phyloP scores from a whole-genome alignment of 2,329 filamentous ascomycete genomes.

The Ophiobolus disseminans region DNA sequence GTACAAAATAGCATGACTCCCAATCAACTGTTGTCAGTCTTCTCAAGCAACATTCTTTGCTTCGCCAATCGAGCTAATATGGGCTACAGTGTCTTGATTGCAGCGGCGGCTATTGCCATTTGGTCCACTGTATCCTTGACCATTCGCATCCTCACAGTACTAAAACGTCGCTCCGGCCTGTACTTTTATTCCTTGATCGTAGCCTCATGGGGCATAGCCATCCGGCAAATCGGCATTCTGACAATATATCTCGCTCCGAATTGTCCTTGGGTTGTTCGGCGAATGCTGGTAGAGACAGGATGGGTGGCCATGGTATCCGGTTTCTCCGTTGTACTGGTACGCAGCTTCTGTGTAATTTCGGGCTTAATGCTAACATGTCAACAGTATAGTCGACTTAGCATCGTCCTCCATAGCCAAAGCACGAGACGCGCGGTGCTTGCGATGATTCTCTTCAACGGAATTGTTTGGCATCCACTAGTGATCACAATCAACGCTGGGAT shows the following conservation, averaged over 20 bases:
- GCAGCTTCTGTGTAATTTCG: background rate
- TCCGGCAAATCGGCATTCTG: conserved; percentile 49
- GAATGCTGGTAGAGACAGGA: conserved; percentile 52
- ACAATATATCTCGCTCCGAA: conserved; percentile 48
- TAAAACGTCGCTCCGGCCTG: conserved; percentile 51
- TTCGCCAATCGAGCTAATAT: background rate
- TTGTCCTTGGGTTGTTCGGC: conserved; percentile 6
- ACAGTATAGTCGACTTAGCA: conserved; percentile 63
- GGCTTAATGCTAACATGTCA: background rate
- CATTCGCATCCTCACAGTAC: conserved; percentile 52
- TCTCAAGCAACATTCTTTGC: too few species aligned
- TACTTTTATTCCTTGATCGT: conserved; percentile 57
- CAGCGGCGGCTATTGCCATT: conserved; percentile 20
- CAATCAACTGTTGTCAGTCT: background rate
- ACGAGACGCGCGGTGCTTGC: conserved; percentile 56
- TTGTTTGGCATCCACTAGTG: conserved; percentile 60
- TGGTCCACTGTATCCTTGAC: conserved; percentile 51
- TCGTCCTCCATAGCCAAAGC: conserved; percentile 58
- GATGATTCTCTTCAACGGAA: conserved; percentile 62
- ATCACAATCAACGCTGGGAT: conserved; percentile 43
- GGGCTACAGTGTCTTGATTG: conserved; percentile 9
- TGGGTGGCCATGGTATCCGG: conserved; percentile 66
- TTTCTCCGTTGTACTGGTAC: conserved; percentile 60
- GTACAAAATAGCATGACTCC: background rate
- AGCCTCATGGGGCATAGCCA: conserved; percentile 48